Evolutionary conservation across 1,284 basidiomycete genomes (phyloP), one percentile per base, ranked within the genome.

Genomic region (Leccinum griseonigrum): DNA sequence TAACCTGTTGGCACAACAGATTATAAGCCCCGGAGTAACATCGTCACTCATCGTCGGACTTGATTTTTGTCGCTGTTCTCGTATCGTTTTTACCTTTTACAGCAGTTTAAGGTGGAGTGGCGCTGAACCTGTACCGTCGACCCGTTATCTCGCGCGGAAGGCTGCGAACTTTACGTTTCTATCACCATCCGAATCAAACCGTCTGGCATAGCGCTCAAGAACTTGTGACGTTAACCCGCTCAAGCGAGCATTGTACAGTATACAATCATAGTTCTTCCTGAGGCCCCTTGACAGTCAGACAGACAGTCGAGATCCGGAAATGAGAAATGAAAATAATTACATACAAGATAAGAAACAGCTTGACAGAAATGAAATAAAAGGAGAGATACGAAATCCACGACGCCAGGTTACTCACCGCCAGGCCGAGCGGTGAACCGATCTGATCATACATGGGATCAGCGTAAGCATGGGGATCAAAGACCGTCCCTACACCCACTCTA

Each of bases 251-350:
- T 6, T 16, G 50, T 52, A 2, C 28, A 11, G 6, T 48, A 22
- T 22, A 48, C 16, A 29, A 28, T 29, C n/a, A 52, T 52, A 29
- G 22, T 48, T 48, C 46, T 22, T 48, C 13, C 6, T 48, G 18
- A 48, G 11, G 43, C 1, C 14, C 26, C 13, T 50, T 26, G 43
- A 13, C 36, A 38, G 8, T 48, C 18, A 22, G 46, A 18, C 22
- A n/a, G 50, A 46, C 43, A 48, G 51, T 63, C 67, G 58, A 66
- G 52, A 59, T 61, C 58, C 70, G 71, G 69, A 71, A 63, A 72
- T 75, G 66, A 73, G 64, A 10, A 52, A 52, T 48, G 43, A 52
- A 52, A 52, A 28, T 9, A 52, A 52, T 52, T 48, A 38, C 38
- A 38, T 48, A 38, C 38, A 38, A 26, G 62, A 62, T 58, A 68